Conservation (phyloP, 495 filamentous ascomycete species). For the Neurospora hispaniola region DNA sequence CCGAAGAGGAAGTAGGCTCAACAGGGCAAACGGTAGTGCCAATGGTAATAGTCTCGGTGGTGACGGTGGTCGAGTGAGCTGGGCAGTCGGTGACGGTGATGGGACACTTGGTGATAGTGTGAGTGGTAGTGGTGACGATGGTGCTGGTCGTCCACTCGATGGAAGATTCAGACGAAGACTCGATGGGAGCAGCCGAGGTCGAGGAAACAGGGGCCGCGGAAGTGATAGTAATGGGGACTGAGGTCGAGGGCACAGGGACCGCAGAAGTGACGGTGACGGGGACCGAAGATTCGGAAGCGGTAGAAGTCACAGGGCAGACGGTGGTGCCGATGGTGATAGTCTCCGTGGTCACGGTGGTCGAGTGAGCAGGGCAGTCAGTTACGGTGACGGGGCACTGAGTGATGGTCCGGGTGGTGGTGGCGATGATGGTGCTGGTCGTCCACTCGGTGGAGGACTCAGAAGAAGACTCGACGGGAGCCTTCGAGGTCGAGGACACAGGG, state of each 20-base stretch:
- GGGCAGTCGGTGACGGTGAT: constrained; percentile 48
- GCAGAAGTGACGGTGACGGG: neutral
- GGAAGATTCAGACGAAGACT: constrained; percentile 1
- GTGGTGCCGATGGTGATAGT: constrained; percentile 48
- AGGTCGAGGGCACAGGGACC: neutral
- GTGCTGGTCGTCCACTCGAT: constrained; percentile 41
- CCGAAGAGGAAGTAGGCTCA: constrained; percentile 8
- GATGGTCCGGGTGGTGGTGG: constrained; percentile 46
- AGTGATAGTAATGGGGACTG: neutral
- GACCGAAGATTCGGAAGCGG: neutral
- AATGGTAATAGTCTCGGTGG: constrained; percentile 43
- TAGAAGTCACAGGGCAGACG: constrained; percentile 22
- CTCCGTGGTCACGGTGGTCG: constrained; percentile 42
- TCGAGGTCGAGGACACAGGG: neutral
- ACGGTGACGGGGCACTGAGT: constrained; percentile 45
- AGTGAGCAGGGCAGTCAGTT: constrained; percentile 45
- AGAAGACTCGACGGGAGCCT: neutral
- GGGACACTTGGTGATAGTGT: constrained; percentile 48
- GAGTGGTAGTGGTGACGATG: constrained; percentile 44
- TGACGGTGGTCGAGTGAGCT: constrained; percentile 36
- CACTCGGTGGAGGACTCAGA: constrained; percentile 10
- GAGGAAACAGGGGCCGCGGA: neutral
- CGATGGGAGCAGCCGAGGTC: neutral
- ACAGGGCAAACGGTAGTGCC: constrained; percentile 52
- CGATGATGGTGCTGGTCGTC: constrained; percentile 47